Evolutionary conservation across 129 eudicot genomes (phyloP).

Genomic region (Oenanthe sinensis): DNA sequence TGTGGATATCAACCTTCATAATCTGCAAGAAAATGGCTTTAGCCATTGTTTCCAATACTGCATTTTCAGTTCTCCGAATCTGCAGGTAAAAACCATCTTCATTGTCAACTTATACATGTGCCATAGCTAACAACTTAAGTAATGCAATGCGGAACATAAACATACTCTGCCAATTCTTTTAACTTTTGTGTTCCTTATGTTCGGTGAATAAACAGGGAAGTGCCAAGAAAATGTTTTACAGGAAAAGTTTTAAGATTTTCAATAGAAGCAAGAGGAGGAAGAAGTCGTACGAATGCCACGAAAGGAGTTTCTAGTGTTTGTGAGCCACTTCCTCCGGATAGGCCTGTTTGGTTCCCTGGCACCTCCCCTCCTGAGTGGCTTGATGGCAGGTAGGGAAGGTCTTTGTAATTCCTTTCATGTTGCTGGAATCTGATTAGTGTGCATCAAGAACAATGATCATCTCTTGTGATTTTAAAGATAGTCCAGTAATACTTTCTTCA

Average conservation of each 20-base stretch:
- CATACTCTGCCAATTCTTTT: neutral
- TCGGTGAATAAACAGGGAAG: conserved; percentile 29
- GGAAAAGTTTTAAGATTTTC: conserved; percentile 16
- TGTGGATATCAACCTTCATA: conserved; percentile 9
- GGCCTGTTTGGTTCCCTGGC: conserved; percentile 97
- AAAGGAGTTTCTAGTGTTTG: conserved; percentile 80
- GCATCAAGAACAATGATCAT: neutral
- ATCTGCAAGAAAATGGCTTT: conserved; percentile 43
- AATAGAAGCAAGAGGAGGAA: conserved; percentile 15
- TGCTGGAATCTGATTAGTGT: neutral
- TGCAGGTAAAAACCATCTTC: conserved; percentile 26
- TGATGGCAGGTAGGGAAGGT: conserved; percentile 66
- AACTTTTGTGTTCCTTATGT: neutral
- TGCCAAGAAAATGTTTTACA: conserved; percentile 12
- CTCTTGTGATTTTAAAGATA: neutral
- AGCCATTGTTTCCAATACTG: conserved; percentile 46
- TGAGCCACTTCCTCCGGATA: conserved; percentile 88
- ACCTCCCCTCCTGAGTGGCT: conserved; percentile 78
- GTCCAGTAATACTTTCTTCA: neutral
- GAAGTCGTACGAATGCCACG: conserved; percentile 37
- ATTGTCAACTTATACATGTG: neutral
- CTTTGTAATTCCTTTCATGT: neutral
- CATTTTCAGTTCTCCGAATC: conserved; percentile 39
- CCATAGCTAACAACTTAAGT: too few species aligned
- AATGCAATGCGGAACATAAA: neutral